Conservation (phyloP, 1,139 yeast species). For the Suhomyces bolitotheri region DNA sequence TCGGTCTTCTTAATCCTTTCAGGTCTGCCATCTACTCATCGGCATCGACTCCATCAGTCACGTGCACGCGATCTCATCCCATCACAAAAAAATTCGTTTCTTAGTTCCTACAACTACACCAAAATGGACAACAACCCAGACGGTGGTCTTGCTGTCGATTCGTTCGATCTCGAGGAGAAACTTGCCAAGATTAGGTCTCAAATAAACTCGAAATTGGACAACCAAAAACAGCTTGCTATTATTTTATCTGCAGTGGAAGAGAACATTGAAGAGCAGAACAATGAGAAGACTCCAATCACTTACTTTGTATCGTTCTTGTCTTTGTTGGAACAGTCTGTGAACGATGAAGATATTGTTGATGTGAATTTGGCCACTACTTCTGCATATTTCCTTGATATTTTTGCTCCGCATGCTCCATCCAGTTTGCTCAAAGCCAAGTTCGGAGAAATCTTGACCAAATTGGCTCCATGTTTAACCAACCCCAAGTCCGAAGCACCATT, state of each 20-base stretch:
- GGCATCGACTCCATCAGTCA: no score
- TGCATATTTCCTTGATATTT: slow-evolving; percentile 77
- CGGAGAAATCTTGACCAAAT: slow-evolving; percentile 70
- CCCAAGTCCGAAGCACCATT: slow-evolving; percentile 80
- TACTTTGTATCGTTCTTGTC: slow-evolving; percentile 85
- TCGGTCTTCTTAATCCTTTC: no score
- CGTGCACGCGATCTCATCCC: slow-evolving; percentile 13
- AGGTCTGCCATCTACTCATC: no score
- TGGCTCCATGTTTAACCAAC: slow-evolving; percentile 78
- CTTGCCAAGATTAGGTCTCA: slow-evolving; percentile 72
- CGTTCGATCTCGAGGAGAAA: slow-evolving; percentile 62
- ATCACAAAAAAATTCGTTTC: slow-evolving; percentile 8
- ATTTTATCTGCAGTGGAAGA: slow-evolving; percentile 90
- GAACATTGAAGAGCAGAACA: slow-evolving; percentile 71
- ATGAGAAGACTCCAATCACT: slow-evolving; percentile 61
- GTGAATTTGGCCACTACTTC: slow-evolving; percentile 68
- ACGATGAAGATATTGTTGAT: slow-evolving; percentile 56
- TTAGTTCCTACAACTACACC: slow-evolving; percentile 1
- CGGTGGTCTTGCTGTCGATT: slow-evolving; percentile 25
- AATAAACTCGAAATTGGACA: slow-evolving; percentile 70
- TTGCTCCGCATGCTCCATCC: slow-evolving; percentile 74
- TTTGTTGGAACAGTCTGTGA: slow-evolving; percentile 72
- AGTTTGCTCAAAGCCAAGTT: slow-evolving; percentile 70
- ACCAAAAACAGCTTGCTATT: slow-evolving; percentile 73
- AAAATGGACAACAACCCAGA: slow-evolving; percentile 16